These are phyloP conservation scores for Cytospora piceicola DNA, from an alignment of 2,329 filamentous ascomycete genomes.

Conservation along the genomic window DNA sequence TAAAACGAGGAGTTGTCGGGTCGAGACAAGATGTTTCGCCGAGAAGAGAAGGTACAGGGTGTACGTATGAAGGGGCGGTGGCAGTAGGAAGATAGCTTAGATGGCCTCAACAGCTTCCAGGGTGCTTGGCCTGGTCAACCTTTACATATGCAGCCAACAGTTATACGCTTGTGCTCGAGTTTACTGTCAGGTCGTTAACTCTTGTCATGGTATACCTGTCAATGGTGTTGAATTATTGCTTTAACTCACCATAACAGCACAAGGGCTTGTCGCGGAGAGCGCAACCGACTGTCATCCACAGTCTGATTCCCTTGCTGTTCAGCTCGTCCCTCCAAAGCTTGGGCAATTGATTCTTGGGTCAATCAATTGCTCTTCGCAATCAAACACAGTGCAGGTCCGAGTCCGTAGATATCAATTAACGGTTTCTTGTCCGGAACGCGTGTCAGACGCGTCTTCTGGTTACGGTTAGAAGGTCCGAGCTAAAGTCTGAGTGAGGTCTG, in stretches of 20 bases:
- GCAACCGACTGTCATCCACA: not conserved
- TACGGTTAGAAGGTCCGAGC: conserved; percentile 4
- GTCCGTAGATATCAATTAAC: not conserved
- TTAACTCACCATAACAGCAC: not conserved
- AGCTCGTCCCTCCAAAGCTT: not conserved
- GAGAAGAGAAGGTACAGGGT: not conserved
- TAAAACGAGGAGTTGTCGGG: not conserved
- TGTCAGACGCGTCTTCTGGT: conserved; percentile 16
- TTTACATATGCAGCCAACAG: not conserved
- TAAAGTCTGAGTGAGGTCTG: not conserved
- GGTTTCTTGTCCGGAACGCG: not conserved
- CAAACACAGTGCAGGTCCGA: not conserved
- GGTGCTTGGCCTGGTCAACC: not conserved
- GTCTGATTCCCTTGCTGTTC: not conserved
- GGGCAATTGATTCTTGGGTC: not conserved
- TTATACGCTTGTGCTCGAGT: not conserved
- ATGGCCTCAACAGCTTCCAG: not conserved
- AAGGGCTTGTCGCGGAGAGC: not conserved
- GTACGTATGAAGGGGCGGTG: not conserved
- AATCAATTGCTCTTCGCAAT: not conserved
- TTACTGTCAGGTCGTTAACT: not conserved
- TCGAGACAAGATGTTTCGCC: not conserved
- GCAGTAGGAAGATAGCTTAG: not conserved
- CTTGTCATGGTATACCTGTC: not conserved
- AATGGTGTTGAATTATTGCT: not conserved